These are phyloP conservation scores for Aurinia saxatilis DNA, from an alignment of 345 rosid genomes.

Conservation along the genomic window DNA sequence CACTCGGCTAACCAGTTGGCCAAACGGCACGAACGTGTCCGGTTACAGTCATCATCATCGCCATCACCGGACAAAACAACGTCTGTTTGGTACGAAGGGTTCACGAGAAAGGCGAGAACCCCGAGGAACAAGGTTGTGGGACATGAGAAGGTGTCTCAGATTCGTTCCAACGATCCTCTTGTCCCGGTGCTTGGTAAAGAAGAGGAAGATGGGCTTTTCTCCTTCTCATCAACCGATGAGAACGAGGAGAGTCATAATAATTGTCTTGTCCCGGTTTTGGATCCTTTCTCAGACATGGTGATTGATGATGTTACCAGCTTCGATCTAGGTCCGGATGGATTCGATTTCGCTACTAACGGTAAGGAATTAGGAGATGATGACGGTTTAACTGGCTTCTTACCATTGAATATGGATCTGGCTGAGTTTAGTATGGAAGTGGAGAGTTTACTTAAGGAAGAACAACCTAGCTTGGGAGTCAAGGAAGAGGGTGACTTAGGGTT, in stretches of 20 bases:
- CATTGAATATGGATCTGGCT: slow-evolving; percentile 43
- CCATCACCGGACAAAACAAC: background rate
- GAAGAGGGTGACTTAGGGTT: slow-evolving; percentile 2
- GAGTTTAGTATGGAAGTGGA: slow-evolving; percentile 46
- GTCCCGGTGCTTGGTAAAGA: slow-evolving; percentile 48
- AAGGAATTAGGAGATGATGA: slow-evolving; percentile 10
- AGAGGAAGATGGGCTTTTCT: slow-evolving; percentile 18
- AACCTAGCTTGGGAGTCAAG: slow-evolving; percentile 14
- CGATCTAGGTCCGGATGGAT: background rate
- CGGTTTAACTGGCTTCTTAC: slow-evolving; percentile 27
- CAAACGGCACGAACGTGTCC: slow-evolving; percentile 49
- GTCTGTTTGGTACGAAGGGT: slow-evolving; percentile 51
- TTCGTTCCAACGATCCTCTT: slow-evolving; percentile 24
- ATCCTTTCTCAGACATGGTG: slow-evolving; percentile 29
- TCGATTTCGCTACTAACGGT: background rate
- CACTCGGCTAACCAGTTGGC: slow-evolving; percentile 65
- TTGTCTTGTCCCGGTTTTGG: slow-evolving; percentile 44
- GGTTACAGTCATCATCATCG: slow-evolving; percentile 29
- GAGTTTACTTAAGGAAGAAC: slow-evolving; percentile 35
- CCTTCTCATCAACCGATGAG: slow-evolving; percentile 21
- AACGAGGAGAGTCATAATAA: slow-evolving; percentile 34
- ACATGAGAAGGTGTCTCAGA: background rate
- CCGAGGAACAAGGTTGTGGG: slow-evolving; percentile 25
- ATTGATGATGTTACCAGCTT: background rate
- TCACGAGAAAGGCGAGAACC: slow-evolving; percentile 46